Evolutionary conservation across 768 basidiomycete genomes (phyloP).

Genomic region (Melanogaster broomeanus): DNA sequence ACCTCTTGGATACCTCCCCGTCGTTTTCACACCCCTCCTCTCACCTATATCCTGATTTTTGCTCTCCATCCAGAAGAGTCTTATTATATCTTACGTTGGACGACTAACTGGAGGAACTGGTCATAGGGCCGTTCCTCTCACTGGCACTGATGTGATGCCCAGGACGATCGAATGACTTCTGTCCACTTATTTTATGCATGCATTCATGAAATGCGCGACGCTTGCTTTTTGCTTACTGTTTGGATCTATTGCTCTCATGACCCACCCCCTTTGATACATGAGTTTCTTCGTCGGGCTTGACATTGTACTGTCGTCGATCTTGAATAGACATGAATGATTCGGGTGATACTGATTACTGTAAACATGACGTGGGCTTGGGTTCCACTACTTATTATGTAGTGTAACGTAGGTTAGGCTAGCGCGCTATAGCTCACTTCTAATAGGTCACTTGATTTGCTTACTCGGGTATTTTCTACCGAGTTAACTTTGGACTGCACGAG

Average conservation of each 20-base stretch:
- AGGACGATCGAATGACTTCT: conserved; percentile 20
- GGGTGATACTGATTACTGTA: neutral
- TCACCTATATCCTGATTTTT: conserved; percentile 7
- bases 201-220: neutral
- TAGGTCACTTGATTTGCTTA: no score
- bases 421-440: no score
- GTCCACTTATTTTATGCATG: conserved; percentile 26
- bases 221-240: neutral
- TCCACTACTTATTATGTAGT: no score
- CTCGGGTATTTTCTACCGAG: no score
- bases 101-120: conserved; percentile 24
- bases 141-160: conserved; percentile 12
- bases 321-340: no score
- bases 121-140: conserved; percentile 20
- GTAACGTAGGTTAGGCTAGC: no score
- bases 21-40: conserved; percentile 1
- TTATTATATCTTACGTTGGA: conserved; percentile 26
- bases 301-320: conserved; percentile 13
- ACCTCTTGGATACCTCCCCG: conserved; percentile 14
- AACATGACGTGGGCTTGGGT: neutral
- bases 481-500: no score
- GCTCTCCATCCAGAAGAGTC: conserved; percentile 8
- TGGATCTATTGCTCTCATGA: neutral
- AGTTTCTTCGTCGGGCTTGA: neutral
- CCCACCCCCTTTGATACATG: neutral